Evolutionary conservation across 2,329 filamentous ascomycete genomes (phyloP).

Genomic region (Aspergillus caelatus): DNA sequence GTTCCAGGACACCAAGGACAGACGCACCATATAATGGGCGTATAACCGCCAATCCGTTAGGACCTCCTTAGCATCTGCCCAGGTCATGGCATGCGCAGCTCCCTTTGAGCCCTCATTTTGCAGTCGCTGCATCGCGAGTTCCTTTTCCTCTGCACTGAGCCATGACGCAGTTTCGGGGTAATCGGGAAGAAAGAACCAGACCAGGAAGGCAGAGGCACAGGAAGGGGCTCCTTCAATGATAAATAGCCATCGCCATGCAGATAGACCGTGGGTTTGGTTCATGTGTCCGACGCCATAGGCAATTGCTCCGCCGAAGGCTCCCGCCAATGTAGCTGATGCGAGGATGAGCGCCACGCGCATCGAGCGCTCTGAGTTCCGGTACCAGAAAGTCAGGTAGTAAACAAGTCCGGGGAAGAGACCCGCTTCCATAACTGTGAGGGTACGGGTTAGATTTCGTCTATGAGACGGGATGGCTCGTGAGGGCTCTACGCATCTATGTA

Average conservation of each 20-base stretch:
- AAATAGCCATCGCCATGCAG: constrained; percentile 53
- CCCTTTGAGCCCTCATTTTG: constrained; percentile 45
- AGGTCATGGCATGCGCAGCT: constrained; percentile 46
- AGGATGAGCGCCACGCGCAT: constrained; percentile 61
- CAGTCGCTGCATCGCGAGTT: constrained; percentile 45
- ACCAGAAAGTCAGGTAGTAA: constrained; percentile 57
- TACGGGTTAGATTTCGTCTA: background rate
- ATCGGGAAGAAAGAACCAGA: constrained; percentile 53
- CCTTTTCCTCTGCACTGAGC: constrained; percentile 50
- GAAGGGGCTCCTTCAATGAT: constrained; percentile 49
- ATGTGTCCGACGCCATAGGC: constrained; percentile 55
- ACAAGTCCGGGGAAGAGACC: constrained; percentile 55
- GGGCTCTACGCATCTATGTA: constrained; percentile 3
- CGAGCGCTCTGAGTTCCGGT: constrained; percentile 58
- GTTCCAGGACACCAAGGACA: background rate
- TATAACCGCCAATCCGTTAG: constrained; percentile 56
- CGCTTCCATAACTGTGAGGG: constrained; percentile 47
- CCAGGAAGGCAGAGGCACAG: constrained; percentile 39
- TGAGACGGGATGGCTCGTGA: background rate
- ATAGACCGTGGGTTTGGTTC: constrained; percentile 33
- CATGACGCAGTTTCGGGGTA: constrained; percentile 53
- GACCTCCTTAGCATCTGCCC: constrained; percentile 51
- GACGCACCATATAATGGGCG: constrained; percentile 53
- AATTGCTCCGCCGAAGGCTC: constrained; percentile 57
- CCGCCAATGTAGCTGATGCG: constrained; percentile 58